phyloP scores from a whole-genome alignment of 2,329 filamentous ascomycete species.

The Monilinia laxa region DNA sequence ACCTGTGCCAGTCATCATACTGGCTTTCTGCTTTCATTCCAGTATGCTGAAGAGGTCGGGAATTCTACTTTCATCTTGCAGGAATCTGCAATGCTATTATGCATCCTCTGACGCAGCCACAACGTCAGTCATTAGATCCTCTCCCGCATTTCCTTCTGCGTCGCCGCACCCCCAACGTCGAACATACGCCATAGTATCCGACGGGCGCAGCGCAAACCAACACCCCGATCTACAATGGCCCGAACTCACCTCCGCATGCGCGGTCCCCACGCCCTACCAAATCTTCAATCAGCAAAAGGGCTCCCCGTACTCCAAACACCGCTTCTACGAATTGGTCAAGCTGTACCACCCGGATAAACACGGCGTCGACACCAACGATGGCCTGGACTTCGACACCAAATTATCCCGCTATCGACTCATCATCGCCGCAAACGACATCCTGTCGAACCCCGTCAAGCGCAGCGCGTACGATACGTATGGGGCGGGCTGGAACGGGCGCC shows the following conservation, averaged over 20 bases:
- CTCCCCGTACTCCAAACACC: conserved; percentile 75
- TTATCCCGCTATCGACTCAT: conserved; percentile 90
- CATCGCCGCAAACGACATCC: conserved; percentile 81
- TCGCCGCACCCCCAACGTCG: conserved; percentile 32
- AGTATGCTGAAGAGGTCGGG: conserved; percentile 49
- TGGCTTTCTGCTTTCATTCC: conserved; percentile 1
- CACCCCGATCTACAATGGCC: conserved; percentile 38
- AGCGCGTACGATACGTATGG: conserved; percentile 80
- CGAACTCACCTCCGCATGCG: conserved; percentile 35
- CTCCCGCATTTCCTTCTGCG: conserved; percentile 13
- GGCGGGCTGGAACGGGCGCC: conserved; percentile 68
- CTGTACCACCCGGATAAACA: conserved; percentile 86
- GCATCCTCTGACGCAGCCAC: conserved; percentile 39
- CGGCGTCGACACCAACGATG: conserved; percentile 43
- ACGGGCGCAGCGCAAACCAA: conserved; percentile 42
- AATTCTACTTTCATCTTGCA: conserved; percentile 42
- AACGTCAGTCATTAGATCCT: conserved; percentile 34
- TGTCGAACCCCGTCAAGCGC: conserved; percentile 77
- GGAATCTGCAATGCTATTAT: conserved; percentile 39
- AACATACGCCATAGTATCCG: conserved; percentile 42
- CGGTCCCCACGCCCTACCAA: conserved; percentile 74
- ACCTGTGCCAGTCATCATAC: conserved; percentile 5
- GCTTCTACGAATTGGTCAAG: conserved; percentile 91
- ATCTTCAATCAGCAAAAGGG: conserved; percentile 64
- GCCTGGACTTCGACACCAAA: conserved; percentile 59